Percentiles rank a stretch among this genome's conserved stretches.
Conservation (phyloP, 257 asterid genomes). For the Solanum habrochaites region DNA sequence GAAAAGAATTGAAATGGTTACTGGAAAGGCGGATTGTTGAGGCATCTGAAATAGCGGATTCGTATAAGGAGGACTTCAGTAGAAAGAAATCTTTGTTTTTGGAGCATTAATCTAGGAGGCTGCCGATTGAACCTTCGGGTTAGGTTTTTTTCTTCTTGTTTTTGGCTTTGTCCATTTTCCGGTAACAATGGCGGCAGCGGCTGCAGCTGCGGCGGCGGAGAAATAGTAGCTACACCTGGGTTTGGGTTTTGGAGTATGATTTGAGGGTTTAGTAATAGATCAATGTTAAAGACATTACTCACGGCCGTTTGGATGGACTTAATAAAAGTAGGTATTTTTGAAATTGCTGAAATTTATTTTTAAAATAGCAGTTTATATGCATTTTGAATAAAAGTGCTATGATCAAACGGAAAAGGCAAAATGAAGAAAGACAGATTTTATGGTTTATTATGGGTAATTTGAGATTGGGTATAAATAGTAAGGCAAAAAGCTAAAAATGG, state of each 20-base stretch:
- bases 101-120: constrained; percentile 60
- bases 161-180: not conserved
- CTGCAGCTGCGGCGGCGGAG: not conserved
- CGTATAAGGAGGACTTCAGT: constrained; percentile 61
- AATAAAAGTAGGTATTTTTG: too few species aligned
- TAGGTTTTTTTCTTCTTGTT: constrained; percentile 51
- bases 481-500: too few species aligned
- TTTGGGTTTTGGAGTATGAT: not conserved
- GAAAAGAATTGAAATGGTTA: constrained; percentile 68
- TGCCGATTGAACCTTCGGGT: constrained; percentile 73
- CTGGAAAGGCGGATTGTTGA: constrained; percentile 25
- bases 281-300: not conserved
- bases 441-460: too few species aligned
- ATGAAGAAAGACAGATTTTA: too few species aligned
- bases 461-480: too few species aligned
- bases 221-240: not conserved
- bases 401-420: too few species aligned
- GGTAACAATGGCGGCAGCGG: not conserved
- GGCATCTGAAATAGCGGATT: constrained; percentile 27
- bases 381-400: too few species aligned
- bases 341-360: too few species aligned
- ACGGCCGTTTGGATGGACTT: too few species aligned
- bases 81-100: constrained; percentile 58
- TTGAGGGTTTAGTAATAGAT: not conserved
- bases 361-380: too few species aligned